These are phyloP conservation scores for Neopestalotiopsis rosae DNA, from an alignment of 2,329 filamentous ascomycete genomes.

Conservation along the genomic window DNA sequence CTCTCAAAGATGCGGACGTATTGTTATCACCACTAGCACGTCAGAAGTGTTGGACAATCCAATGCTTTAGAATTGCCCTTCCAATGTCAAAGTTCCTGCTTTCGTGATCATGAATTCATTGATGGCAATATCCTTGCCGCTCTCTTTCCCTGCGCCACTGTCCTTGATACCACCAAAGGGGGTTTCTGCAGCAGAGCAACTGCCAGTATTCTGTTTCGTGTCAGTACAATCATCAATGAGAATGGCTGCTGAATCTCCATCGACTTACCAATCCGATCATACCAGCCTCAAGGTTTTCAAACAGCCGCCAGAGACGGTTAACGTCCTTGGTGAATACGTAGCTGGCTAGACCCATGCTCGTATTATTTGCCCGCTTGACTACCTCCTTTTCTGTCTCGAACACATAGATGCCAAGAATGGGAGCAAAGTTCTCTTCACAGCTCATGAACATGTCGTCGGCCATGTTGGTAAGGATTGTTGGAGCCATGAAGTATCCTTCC, in stretches of 20 bases:
- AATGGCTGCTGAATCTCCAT: neutral
- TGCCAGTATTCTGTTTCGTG: conserved; percentile 44
- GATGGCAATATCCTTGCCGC: conserved; percentile 52
- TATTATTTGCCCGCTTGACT: conserved; percentile 58
- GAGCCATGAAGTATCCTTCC: conserved; percentile 70
- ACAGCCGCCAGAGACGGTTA: conserved; percentile 61
- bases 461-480: conserved; percentile 58
- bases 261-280: conserved; percentile 51
- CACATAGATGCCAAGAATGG: conserved; percentile 58
- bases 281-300: conserved; percentile 64
- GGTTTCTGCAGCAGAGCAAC: conserved; percentile 46
- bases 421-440: conserved; percentile 63
- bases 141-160: conserved; percentile 52
- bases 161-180: conserved; percentile 56
- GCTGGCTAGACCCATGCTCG: conserved; percentile 63
- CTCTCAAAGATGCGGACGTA: too few species aligned
- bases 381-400: conserved; percentile 65
- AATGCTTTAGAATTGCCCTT: conserved; percentile 38
- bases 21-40: too few species aligned
- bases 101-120: conserved; percentile 53
- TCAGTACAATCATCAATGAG: conserved; percentile 8
- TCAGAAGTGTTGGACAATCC: too few species aligned
- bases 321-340: conserved; percentile 66
- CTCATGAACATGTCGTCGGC: conserved; percentile 53
- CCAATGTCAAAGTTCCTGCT: conserved; percentile 49